Conservation (phyloP, 2,329 filamentous ascomycete species). For the Dryadomyces sulphureus region DNA sequence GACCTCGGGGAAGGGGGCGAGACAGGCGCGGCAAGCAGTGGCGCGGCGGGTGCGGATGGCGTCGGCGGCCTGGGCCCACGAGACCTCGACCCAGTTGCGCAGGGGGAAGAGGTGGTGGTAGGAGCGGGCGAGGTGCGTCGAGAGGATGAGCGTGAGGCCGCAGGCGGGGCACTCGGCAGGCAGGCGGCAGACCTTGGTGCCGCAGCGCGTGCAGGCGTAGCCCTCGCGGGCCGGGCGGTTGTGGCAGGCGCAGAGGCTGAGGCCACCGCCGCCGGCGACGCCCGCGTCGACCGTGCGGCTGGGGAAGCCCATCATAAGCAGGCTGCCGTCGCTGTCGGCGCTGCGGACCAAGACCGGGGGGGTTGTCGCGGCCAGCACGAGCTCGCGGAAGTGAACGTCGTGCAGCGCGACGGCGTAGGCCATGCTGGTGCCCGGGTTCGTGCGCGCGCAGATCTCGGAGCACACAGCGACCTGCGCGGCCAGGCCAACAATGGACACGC, state of each 20-base stretch:
- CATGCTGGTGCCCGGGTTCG: conserved; percentile 47
- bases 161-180: conserved; percentile 87
- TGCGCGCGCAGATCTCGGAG: conserved; percentile 72
- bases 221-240: conserved; percentile 68
- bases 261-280: conserved; percentile 41
- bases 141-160: conserved; percentile 81
- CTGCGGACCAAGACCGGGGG: conserved; percentile 55
- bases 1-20: conserved; percentile 50
- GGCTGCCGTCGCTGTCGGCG: conserved; percentile 23
- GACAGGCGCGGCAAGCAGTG: conserved; percentile 63
- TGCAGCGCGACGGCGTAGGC: conserved; percentile 77
- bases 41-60: conserved; percentile 19
- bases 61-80: conserved; percentile 55
- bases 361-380: conserved; percentile 79
- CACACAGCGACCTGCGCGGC: conserved; percentile 89
- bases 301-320: conserved; percentile 98
- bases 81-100: conserved; percentile 78
- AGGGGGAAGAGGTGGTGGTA: conserved; percentile 90
- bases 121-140: conserved; percentile 81
- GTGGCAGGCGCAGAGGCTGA: conserved; percentile 82
- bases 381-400: conserved; percentile 73
- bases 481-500: conserved; percentile 78
- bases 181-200: conserved; percentile 74
- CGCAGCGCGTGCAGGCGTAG: conserved; percentile 82
- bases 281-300: conserved; percentile 59